phyloP scores from a whole-genome alignment of 208 protist genomes.

The Sergeia podlipaevii region DNA sequence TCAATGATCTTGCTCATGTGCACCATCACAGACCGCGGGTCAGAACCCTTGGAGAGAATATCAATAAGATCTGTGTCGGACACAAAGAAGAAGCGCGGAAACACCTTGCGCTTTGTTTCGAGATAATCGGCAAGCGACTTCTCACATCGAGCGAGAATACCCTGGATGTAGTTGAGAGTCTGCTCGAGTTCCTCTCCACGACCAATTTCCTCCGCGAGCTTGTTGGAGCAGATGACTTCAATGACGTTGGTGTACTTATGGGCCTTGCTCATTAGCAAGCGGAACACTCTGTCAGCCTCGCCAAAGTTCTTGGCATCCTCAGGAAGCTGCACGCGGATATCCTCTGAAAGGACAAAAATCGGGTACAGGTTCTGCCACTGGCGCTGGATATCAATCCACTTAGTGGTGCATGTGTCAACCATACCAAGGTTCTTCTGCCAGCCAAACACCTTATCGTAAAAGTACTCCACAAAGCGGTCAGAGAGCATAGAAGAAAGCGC shows the following conservation, averaged over 20 bases:
- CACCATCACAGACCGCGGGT: conserved; percentile 92
- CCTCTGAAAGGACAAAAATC: conserved; percentile 97
- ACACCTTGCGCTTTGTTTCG: conserved; percentile 97
- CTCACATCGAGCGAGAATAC: conserved; percentile 94
- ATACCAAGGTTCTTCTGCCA: conserved; percentile 96
- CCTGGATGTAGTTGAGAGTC: conserved; percentile 90
- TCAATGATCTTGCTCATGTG: conserved; percentile 98
- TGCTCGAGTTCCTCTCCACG: conserved; percentile 87
- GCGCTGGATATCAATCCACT: conserved; percentile 96
- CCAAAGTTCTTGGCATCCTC: conserved; percentile 95
- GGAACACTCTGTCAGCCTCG: conserved; percentile 89
- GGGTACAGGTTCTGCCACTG: conserved; percentile 97
- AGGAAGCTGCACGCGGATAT: conserved; percentile 97
- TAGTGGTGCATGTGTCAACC: conserved; percentile 95
- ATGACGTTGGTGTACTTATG: conserved; percentile 91
- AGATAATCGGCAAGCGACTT: conserved; percentile 98
- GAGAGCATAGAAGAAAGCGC: conserved; percentile 96
- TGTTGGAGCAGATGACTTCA: conserved; percentile 83
- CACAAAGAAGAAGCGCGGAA: conserved; percentile 98
- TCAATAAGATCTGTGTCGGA: conserved; percentile 95
- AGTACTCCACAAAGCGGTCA: conserved; percentile 96
- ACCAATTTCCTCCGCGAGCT: conserved; percentile 83
- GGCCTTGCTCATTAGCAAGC: conserved; percentile 90
- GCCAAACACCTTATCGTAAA: conserved; percentile 92
- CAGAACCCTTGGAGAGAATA: conserved; percentile 96